Evolutionary conservation across 371 early-diverging fungal species (phyloP).

Genomic region (Mucor irregularis): DNA sequence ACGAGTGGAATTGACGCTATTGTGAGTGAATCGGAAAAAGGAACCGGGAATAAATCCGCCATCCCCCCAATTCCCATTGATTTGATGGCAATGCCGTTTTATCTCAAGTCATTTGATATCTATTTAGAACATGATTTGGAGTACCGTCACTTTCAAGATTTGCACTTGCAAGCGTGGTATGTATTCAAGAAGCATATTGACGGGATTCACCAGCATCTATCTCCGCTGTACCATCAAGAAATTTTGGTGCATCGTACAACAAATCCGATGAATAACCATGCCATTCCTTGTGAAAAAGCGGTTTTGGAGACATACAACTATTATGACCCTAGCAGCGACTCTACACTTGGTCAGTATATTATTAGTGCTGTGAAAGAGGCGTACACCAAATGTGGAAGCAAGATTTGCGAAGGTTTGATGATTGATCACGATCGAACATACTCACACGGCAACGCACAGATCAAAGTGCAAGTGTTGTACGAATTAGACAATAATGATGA

Average conservation of each 20-base stretch:
- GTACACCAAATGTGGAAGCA: constrained; percentile 60
- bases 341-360: constrained; percentile 86
- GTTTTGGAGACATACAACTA: constrained; percentile 77
- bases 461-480: constrained; percentile 61
- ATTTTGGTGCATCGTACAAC: constrained; percentile 54
- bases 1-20: not conserved
- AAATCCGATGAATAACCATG: constrained; percentile 29
- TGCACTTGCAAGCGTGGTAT: constrained; percentile 49
- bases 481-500: constrained; percentile 19
- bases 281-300: constrained; percentile 74
- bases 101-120: constrained; percentile 28
- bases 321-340: constrained; percentile 74
- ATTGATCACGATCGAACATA: constrained; percentile 81
- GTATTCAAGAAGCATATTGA: constrained; percentile 56
- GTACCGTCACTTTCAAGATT: constrained; percentile 54
- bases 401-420: constrained; percentile 73
- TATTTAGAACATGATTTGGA: constrained; percentile 42
- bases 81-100: constrained; percentile 24
- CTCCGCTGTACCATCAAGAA: constrained; percentile 69
- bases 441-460: constrained; percentile 76
- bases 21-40: not conserved
- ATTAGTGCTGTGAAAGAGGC: constrained; percentile 78
- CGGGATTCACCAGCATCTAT: constrained; percentile 52
- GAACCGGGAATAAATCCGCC: not conserved
- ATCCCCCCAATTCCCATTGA: constrained; percentile 23